These are phyloP conservation scores for Magnaporthiopsis rhizophila DNA, from an alignment of 2,329 filamentous ascomycete species.

Conservation along the genomic window DNA sequence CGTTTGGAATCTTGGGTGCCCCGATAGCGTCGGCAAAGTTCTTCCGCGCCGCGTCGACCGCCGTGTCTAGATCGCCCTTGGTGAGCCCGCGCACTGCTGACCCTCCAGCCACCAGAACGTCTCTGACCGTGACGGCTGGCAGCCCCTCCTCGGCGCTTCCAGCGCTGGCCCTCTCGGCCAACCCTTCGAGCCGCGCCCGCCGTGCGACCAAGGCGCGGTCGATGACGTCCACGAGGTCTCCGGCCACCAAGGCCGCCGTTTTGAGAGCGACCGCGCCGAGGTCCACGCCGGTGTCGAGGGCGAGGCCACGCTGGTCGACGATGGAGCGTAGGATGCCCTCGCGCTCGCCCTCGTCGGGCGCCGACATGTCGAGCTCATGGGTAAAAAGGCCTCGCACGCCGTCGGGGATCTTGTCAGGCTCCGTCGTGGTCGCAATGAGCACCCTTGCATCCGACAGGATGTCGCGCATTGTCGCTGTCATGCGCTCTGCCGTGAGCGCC, in stretches of 20 bases:
- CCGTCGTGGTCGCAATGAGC: conserved; percentile 86
- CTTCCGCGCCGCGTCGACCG: conserved; percentile 90
- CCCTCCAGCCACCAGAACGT: conserved; percentile 84
- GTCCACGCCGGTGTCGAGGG: conserved; percentile 77
- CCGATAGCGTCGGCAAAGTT: conserved; percentile 98
- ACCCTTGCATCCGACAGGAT: conserved; percentile 74
- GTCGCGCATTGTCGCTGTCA: conserved; percentile 67
- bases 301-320: conserved; percentile 65
- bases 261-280: conserved; percentile 82
- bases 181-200: conserved; percentile 62
- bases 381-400: conserved; percentile 86
- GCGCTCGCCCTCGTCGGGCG: conserved; percentile 86
- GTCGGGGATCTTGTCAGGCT: conserved; percentile 89
- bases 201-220: conserved; percentile 79
- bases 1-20: conserved; percentile 95
- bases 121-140: conserved; percentile 55
- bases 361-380: conserved; percentile 88
- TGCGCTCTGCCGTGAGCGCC: conserved; percentile 82
- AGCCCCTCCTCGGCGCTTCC: conserved; percentile 15
- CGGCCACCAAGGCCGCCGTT: conserved; percentile 90
- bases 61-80: conserved; percentile 79
- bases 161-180: conserved; percentile 44
- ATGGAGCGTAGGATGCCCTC: conserved; percentile 79
- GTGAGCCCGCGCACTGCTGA: conserved; percentile 70
- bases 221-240: conserved; percentile 88